A percentile compares a stretch with the other conserved stretches of the same genome.
Conservation (phyloP, 2,329 filamentous ascomycete genomes). For the Juglanconis oblonga region DNA sequence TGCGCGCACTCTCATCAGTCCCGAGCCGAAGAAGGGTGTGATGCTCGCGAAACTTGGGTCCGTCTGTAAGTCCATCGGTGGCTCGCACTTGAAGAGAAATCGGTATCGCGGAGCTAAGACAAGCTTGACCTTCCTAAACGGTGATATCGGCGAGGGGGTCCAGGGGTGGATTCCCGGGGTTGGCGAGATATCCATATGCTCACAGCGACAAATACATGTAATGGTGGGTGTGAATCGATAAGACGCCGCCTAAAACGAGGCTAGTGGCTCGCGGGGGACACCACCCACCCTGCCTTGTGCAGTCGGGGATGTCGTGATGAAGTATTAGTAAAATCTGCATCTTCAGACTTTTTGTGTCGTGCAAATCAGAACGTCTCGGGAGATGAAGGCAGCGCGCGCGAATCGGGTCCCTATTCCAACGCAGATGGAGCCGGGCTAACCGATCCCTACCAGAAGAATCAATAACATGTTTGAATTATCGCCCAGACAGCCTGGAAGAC, state of each 20-base stretch:
- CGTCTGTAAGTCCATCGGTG: background rate
- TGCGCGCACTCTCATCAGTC: background rate
- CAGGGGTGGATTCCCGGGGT: background rate
- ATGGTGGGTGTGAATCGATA: background rate
- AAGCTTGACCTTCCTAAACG: conserved; percentile 6
- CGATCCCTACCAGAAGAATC: background rate
- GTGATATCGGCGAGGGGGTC: background rate
- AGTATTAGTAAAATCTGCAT: background rate
- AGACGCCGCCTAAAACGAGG: background rate
- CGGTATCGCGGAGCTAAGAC: background rate
- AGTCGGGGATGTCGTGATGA: background rate
- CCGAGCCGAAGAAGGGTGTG: background rate
- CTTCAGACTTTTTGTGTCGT: background rate
- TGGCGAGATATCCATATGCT: background rate
- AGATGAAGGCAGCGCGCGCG: background rate
- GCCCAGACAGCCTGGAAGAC: background rate
- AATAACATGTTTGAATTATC: background rate
- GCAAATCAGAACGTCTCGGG: background rate
- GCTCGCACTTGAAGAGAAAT: background rate
- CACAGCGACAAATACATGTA: background rate
- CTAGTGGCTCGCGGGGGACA: background rate
- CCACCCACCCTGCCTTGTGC: background rate
- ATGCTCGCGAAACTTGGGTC: background rate
- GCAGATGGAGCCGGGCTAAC: background rate
- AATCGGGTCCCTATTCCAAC: background rate